Conservation (phyloP, 495 filamentous ascomycete genomes). For the Penicillium diatomitis region DNA sequence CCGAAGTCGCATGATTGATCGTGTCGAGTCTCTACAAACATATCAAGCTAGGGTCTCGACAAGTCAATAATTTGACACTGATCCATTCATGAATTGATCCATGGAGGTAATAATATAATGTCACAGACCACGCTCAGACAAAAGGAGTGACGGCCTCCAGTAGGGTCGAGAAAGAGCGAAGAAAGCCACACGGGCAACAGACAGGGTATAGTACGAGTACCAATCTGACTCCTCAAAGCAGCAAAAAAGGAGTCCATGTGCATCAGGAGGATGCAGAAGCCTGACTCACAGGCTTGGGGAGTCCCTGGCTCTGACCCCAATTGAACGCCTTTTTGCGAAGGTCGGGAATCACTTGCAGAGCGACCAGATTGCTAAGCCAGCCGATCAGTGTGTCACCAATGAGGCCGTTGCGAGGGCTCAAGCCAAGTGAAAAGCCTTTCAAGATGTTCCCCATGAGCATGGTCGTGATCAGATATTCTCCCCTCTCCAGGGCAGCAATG, state of each 20-base stretch:
- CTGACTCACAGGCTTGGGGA: conserved; percentile 10
- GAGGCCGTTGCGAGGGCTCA: conserved; percentile 33
- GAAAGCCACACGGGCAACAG: conserved; percentile 4
- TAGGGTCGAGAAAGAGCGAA: conserved; percentile 3
- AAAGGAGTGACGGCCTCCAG: conserved; percentile 3
- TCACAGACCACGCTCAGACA: neutral
- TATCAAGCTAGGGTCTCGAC: too few species aligned
- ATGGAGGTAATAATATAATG: neutral
- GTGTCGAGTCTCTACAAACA: too few species aligned
- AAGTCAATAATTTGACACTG: too few species aligned
- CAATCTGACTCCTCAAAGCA: neutral
- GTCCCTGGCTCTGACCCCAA: conserved; percentile 37
- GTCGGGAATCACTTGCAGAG: conserved; percentile 35
- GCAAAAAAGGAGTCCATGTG: neutral
- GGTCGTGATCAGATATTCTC: conserved; percentile 68
- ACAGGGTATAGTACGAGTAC: conserved; percentile 18
- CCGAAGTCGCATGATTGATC: too few species aligned
- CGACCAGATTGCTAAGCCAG: conserved; percentile 37
- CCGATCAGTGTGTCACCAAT: conserved; percentile 33
- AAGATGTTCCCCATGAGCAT: conserved; percentile 57
- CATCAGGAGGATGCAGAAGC: neutral
- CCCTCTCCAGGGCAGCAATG: conserved; percentile 68
- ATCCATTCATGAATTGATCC: too few species aligned
- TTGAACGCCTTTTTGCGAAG: conserved; percentile 35
- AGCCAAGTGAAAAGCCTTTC: conserved; percentile 43